These are phyloP conservation scores for Scheffersomyces stambukii DNA, from an alignment of 1,139 yeast species.

Conservation along the genomic window DNA sequence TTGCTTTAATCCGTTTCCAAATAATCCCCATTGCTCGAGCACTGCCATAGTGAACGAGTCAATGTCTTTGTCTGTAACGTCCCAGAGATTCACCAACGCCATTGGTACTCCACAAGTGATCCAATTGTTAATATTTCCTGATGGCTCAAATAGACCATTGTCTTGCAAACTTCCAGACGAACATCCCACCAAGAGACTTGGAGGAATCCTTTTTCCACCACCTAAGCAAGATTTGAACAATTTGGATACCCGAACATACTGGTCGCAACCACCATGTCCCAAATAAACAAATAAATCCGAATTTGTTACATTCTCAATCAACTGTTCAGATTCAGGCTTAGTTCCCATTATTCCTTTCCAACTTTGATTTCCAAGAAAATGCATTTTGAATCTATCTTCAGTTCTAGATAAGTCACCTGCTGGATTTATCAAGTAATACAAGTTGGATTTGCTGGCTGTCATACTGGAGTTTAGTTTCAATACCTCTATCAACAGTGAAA, in stretches of 20 bases:
- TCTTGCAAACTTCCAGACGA: conserved; percentile 71
- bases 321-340: conserved; percentile 51
- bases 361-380: conserved; percentile 31
- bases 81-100: conserved; percentile 89
- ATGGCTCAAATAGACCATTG: conserved; percentile 63
- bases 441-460: conserved; percentile 12
- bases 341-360: conserved; percentile 58
- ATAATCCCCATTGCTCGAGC: conserved; percentile 60
- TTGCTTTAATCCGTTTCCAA: conserved; percentile 8
- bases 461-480: conserved; percentile 19
- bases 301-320: conserved; percentile 29
- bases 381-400: conserved; percentile 51
- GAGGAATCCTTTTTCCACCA: conserved; percentile 42
- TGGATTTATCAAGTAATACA: conserved; percentile 73
- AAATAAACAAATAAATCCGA: conserved; percentile 67
- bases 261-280: conserved; percentile 97
- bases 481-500: conserved; percentile 42
- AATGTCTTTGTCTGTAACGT: conserved; percentile 93
- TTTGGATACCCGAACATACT: conserved; percentile 48
- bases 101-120: conserved; percentile 77
- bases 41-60: conserved; percentile 67
- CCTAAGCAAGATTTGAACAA: conserved; percentile 21
- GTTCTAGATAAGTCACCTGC: conserved; percentile 72
- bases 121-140: conserved; percentile 76
- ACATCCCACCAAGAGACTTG: conserved; percentile 83